phyloP scores from a whole-genome alignment of 257 asterid genomes.

The Plantago ovata region DNA sequence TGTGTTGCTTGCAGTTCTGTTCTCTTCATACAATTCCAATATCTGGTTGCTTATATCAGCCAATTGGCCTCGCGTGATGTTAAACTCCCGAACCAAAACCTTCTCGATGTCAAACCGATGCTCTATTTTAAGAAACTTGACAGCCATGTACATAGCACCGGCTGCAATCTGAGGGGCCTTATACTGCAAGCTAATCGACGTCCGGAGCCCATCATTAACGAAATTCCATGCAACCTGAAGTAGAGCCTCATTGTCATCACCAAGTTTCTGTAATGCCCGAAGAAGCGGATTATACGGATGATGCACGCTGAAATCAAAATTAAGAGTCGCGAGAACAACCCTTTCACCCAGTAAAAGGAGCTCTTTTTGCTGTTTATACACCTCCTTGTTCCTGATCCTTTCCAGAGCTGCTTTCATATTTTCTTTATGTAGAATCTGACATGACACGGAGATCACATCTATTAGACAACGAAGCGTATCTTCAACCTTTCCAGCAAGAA shows the following conservation, averaged over 20 bases:
- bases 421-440: constrained; percentile 85
- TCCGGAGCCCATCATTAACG: constrained; percentile 98
- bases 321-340: constrained; percentile 87
- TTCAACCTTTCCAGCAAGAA: constrained; percentile 99
- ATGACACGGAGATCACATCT: constrained; percentile 87
- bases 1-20: no score
- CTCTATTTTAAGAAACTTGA: constrained; percentile 95
- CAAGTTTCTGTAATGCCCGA: constrained; percentile 82
- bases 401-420: constrained; percentile 59
- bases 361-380: constrained; percentile 89
- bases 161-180: constrained; percentile 99
- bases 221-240: constrained; percentile 99
- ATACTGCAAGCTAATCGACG: constrained; percentile 94
- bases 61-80: constrained; percentile 97
- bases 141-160: constrained; percentile 98
- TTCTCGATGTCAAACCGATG: constrained; percentile 92
- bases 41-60: constrained; percentile 13
- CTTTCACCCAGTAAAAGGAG: constrained; percentile 78
- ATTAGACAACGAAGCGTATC: constrained; percentile 97
- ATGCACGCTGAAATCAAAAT: constrained; percentile 72
- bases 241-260: constrained; percentile 89
- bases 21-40: no score
- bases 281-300: constrained; percentile 98
- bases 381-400: constrained; percentile 91
- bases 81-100: constrained; percentile 99